Evolutionary conservation across 2,329 filamentous ascomycete genomes (phyloP).

Genomic region (Epichloe glyceriae): DNA sequence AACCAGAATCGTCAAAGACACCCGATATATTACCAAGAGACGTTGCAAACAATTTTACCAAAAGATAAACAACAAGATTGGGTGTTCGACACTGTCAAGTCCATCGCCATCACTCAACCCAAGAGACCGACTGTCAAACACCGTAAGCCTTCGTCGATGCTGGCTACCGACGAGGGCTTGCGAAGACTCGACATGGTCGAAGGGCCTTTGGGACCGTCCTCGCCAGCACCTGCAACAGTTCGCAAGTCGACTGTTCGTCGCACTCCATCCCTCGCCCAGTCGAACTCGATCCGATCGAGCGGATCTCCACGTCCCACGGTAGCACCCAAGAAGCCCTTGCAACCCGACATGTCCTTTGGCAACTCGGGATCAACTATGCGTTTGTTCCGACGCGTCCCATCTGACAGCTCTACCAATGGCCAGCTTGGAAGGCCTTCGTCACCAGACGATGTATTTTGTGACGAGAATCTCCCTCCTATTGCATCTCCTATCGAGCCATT

Average conservation of each 20-base stretch:
- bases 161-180: conserved; percentile 46
- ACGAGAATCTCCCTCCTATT: conserved; percentile 52
- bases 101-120: conserved; percentile 33
- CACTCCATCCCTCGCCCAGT: conserved; percentile 30
- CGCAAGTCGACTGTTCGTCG: conserved; percentile 45
- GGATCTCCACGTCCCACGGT: conserved; percentile 30
- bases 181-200: conserved; percentile 49
- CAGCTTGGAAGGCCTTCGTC: conserved; percentile 23
- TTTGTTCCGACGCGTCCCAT: conserved; percentile 75
- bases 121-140: conserved; percentile 39
- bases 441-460: conserved; percentile 30
- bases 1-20: conserved; percentile 55
- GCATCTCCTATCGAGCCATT: conserved; percentile 38
- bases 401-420: conserved; percentile 44
- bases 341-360: conserved; percentile 83
- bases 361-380: conserved; percentile 87
- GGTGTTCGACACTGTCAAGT: conserved; percentile 92
- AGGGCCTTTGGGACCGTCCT: conserved; percentile 42
- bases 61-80: conserved; percentile 69
- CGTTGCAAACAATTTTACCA: conserved; percentile 57
- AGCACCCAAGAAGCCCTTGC: conserved; percentile 62
- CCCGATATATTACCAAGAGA: conserved; percentile 86
- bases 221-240: conserved; percentile 41
- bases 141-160: conserved; percentile 44
- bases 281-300: conserved; percentile 19